Evolutionary conservation across 2,329 filamentous ascomycete genomes (phyloP), one percentile per base, ranked within the genome.

Genomic region (Cladosporium cucumerinum): DNA sequence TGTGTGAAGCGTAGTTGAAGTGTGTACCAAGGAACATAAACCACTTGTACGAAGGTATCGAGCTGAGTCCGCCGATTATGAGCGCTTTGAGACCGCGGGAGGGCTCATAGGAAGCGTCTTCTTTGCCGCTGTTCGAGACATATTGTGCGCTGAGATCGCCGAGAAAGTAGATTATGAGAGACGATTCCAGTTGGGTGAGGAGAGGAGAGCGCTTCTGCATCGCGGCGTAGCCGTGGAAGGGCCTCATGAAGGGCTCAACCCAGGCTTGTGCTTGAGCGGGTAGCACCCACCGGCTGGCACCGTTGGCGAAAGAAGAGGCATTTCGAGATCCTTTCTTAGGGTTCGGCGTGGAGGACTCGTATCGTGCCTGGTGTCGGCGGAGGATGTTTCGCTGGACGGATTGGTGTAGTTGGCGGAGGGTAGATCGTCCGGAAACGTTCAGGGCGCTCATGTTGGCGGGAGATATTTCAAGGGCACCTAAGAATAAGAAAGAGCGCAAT

Each of bases 31-130:
- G 85, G 78, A 89, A 96, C 70, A 93, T 82, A 79, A 82, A 96
- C 93, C 93, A 97, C 71, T 86, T 86, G 75, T 93, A 97, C 54
- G 85, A 86, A 0, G 93, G 93, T 65, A 97, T 91, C 21, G 89
- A 87, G 12, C 85, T 86, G 57, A 89, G 79, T 1, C 85, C 87
- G 3, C 92, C 92, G 64, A 97, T 94, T 3, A 87, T 74, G 72
- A 97, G 78, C 65, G 91, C 89, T 61, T 93, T 83, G 63, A 85
- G 74, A 0, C 92, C 94, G 52, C 92, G 84, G 64, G 80, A 78
- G 3, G 87, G 84, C 74, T 92, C 88, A 74, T 95, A 93, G 3
- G 82, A 81, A 16, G 67, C 70, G 18, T 71, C 67, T 10, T 66
- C 65, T 66, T 69, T 68, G 65, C 55, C 65, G 67, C 67, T 65